These are phyloP conservation scores for Strobilomyces echinocephalus DNA, from an alignment of 768 basidiomycete species.

Conservation along the genomic window DNA sequence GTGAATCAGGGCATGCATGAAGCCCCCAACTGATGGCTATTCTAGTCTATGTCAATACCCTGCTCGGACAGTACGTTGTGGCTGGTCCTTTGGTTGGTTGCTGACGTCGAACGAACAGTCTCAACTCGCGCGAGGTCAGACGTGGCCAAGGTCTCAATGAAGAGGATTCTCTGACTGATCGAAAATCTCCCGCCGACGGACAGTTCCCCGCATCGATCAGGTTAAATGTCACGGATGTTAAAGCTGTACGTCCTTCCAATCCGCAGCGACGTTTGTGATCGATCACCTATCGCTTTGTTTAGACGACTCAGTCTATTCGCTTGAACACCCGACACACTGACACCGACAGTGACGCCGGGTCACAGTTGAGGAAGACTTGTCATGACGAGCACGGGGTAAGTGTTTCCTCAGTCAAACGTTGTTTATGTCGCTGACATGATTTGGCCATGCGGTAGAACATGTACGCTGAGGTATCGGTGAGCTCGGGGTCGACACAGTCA, in stretches of 20 bases:
- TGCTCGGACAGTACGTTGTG: constrained; percentile 23
- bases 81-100: background rate
- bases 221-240: constrained; percentile 10
- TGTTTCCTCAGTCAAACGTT: background rate
- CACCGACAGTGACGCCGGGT: constrained; percentile 4
- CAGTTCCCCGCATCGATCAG: constrained; percentile 8
- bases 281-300: background rate
- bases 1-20: background rate
- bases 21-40: background rate
- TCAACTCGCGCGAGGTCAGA: constrained; percentile 20
- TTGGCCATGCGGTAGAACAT: constrained; percentile 4
- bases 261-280: background rate
- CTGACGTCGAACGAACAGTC: constrained; percentile 16
- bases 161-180: constrained; percentile 17
- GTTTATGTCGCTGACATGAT: background rate
- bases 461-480: constrained; percentile 13
- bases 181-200: background rate
- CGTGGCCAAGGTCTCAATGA: constrained; percentile 23
- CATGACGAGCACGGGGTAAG: constrained; percentile 12
- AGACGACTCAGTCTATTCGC: constrained; percentile 18
- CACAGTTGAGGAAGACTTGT: constrained; percentile 17
- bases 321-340: constrained; percentile 3
- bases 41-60: constrained; percentile 27
- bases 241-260: constrained; percentile 10
- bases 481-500: constrained; percentile 14